These are phyloP conservation scores for Emergomyces orientalis DNA, from an alignment of 2,329 filamentous ascomycete species.

Conservation along the genomic window DNA sequence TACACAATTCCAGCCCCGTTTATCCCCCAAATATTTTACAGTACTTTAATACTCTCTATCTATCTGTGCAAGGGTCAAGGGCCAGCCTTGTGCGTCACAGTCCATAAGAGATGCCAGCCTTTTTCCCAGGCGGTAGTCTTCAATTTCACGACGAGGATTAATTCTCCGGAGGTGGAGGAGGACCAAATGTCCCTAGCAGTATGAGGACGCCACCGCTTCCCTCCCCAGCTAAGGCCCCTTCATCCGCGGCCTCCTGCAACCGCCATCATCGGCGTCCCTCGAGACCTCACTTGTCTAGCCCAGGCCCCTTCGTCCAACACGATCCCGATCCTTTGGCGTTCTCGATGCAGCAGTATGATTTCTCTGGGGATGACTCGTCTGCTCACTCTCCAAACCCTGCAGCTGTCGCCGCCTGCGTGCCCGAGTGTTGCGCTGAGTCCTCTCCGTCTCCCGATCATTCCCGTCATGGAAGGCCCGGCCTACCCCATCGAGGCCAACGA, in stretches of 20 bases:
- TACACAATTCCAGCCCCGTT: not conserved
- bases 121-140: conserved; percentile 23
- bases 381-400: conserved; percentile 10
- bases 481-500: conserved; percentile 21
- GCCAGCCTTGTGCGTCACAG: not conserved
- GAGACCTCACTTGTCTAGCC: conserved; percentile 19
- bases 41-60: not conserved
- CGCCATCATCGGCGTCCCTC: conserved; percentile 21
- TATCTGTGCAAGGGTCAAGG: not conserved
- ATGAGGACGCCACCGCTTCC: conserved; percentile 34
- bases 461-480: conserved; percentile 13
- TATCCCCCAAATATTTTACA: not conserved
- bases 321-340: conserved; percentile 12
- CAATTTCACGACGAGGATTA: conserved; percentile 27
- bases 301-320: conserved; percentile 14
- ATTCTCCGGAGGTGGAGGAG: conserved; percentile 26
- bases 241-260: conserved; percentile 22
- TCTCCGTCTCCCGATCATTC: not conserved
- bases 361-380: conserved; percentile 16
- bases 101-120: conserved; percentile 27
- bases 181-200: conserved; percentile 18
- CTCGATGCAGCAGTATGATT: conserved; percentile 11
- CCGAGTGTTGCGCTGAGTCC: not conserved
- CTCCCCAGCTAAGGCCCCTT: conserved; percentile 31
- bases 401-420: conserved; percentile 10